A percentile compares a stretch with the other conserved stretches of the same genome.
Conservation (phyloP, 371 early-diverging fungal genomes). For the Globomyces sp. region DNA sequence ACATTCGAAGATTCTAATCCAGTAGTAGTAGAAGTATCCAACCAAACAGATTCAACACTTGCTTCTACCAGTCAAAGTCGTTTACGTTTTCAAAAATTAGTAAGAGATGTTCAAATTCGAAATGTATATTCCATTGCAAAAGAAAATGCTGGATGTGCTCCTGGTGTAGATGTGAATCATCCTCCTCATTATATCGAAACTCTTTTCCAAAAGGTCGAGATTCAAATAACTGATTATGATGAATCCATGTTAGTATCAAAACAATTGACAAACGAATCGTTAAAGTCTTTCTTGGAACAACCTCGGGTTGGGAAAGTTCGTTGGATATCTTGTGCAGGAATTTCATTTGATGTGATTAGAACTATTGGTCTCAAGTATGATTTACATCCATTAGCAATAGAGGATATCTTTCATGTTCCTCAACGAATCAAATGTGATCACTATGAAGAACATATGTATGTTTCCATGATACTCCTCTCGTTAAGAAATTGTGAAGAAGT, state of each 20-base stretch:
- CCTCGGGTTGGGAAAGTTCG: background rate
- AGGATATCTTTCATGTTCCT: conserved; percentile 37
- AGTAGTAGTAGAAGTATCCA: too few relatives aligned
- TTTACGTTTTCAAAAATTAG: background rate
- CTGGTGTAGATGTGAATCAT: background rate
- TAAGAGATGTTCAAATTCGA: background rate
- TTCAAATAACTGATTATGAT: conserved; percentile 5
- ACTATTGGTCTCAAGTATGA: conserved; percentile 3
- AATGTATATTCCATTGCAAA: background rate
- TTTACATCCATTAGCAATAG: conserved; percentile 35
- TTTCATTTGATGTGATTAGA: conserved; percentile 16
- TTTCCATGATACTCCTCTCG: conserved; percentile 22
- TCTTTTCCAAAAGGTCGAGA: background rate
- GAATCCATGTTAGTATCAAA: background rate
- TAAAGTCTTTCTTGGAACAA: background rate
- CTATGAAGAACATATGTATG: conserved; percentile 29
- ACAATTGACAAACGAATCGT: background rate
- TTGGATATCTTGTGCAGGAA: background rate
- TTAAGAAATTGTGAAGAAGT: conserved; percentile 1
- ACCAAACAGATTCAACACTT: too few relatives aligned
- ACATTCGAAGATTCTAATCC: too few relatives aligned
- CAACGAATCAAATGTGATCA: conserved; percentile 33
- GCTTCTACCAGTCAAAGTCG: too few relatives aligned
- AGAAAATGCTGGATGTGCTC: background rate
- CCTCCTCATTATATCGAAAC: background rate